Evolutionary conservation across 129 eudicot genomes (phyloP).

Genomic region (Daucus carota): DH1_v3.0 NC_030386.2:4425001-4425500

Average conservation of each 20-base stretch:
- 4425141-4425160: neutral
- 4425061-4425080: neutral
- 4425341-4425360: neutral
- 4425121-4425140: too few species aligned
- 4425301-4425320: neutral
- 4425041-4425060: neutral
- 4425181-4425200: slow-evolving; percentile 13
- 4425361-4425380: neutral
- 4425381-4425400: neutral
- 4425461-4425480: too few species aligned
- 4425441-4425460: too few species aligned
- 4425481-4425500: too few species aligned
- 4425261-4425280: neutral
- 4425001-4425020: neutral
- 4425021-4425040: neutral
- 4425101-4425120: neutral
- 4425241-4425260: slow-evolving; percentile 4
- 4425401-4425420: too few species aligned
- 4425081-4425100: slow-evolving; percentile 1
- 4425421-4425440: too few species aligned
- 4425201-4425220: neutral
- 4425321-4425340: neutral
- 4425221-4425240: neutral
- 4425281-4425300: neutral
- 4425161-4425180: neutral